Percentiles rank a stretch among this genome's conserved stretches.
These are phyloP conservation scores for Medicago ruthenica DNA, from an alignment of 306 rosid species.

Conservation along the genomic window DNA sequence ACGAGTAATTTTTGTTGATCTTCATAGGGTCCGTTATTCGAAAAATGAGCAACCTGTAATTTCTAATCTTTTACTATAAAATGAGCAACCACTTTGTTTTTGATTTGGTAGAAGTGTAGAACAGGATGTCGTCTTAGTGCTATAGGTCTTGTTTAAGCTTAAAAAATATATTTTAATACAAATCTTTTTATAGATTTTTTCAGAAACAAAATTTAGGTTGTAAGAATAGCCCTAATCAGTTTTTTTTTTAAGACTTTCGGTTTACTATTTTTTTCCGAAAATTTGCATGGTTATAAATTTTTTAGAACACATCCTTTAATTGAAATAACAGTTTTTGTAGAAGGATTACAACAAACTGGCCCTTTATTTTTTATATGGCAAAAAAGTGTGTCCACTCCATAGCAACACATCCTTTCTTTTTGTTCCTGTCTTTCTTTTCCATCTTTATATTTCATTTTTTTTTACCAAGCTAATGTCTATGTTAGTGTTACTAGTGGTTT, in stretches of 20 bases:
- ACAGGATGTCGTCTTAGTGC: conserved; percentile 8
- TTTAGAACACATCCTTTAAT: background rate
- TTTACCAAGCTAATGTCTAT: background rate
- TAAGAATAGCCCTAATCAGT: background rate
- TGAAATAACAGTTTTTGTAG: background rate
- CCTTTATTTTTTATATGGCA: background rate
- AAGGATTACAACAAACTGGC: background rate
- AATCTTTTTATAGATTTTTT: no score
- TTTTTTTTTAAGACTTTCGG: background rate
- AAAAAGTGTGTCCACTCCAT: background rate
- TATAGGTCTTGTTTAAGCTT: background rate
- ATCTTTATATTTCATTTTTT: background rate
- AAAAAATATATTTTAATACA: no score
- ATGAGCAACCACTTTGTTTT: background rate
- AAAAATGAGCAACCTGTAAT: background rate
- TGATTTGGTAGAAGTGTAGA: no score
- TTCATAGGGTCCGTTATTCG: background rate
- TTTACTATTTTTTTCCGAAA: background rate
- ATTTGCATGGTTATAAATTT: background rate
- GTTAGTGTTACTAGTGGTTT: background rate
- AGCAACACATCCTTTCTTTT: background rate
- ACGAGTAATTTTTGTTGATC: background rate
- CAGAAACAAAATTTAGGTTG: background rate
- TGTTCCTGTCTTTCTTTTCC: background rate
- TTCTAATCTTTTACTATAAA: conserved; percentile 3